phyloP scores from a whole-genome alignment of 495 filamentous ascomycete genomes.

The Neurospora tetraspora region DNA sequence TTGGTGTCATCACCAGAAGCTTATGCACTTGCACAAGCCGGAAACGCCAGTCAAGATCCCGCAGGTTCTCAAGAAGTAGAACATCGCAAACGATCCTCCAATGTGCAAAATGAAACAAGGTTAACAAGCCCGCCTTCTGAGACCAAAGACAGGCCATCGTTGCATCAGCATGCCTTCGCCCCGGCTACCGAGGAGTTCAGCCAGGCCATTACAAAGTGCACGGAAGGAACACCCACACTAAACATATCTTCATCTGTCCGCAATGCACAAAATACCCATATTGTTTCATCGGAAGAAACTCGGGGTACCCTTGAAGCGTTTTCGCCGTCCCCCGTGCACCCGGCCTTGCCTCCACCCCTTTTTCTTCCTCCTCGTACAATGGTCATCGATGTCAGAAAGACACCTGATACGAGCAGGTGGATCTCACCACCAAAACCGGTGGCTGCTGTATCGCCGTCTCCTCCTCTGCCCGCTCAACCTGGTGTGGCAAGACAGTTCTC shows the following conservation, averaged over 20 bases:
- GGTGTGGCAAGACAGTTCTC: slow-evolving; percentile 1
- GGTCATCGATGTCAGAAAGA: background rate
- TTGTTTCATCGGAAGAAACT: background rate
- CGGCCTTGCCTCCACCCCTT: background rate
- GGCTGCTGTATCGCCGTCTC: background rate
- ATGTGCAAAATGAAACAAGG: background rate
- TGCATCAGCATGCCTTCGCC: background rate
- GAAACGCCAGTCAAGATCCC: background rate
- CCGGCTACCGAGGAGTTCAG: background rate
- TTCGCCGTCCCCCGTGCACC: background rate
- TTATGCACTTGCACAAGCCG: background rate
- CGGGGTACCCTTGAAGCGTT: background rate
- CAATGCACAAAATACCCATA: background rate
- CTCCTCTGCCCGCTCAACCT: background rate
- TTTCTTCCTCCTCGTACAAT: background rate
- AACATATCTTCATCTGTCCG: background rate
- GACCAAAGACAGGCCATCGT: background rate
- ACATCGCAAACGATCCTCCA: background rate
- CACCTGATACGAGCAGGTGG: background rate
- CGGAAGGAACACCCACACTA: background rate
- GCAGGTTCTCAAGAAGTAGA: background rate
- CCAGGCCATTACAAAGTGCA: background rate
- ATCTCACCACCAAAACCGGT: background rate
- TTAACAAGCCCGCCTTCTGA: background rate
- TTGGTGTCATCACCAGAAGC: background rate